Conservation (phyloP, 768 basidiomycete genomes). For the Trametes villosa region DNA sequence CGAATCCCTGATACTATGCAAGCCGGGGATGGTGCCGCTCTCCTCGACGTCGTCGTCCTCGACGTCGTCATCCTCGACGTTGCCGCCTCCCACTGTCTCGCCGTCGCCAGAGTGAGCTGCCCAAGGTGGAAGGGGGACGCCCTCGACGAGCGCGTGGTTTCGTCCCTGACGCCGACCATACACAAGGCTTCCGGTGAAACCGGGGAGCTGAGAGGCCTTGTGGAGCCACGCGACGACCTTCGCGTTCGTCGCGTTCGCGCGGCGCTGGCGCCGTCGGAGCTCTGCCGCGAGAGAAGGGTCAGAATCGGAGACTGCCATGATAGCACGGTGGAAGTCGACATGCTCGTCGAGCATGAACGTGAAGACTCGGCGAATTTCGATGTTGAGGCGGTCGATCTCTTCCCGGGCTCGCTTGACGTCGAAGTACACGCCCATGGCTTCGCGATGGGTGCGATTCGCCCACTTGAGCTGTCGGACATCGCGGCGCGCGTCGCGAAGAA, state of each 20-base stretch:
- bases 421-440: conserved; percentile 35
- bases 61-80: neutral
- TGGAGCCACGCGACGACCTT: neutral
- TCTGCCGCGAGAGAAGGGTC: conserved; percentile 15
- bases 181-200: conserved; percentile 4
- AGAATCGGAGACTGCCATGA: neutral
- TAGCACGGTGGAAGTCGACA: conserved; percentile 8
- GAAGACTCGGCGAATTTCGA: conserved; percentile 37
- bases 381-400: conserved; percentile 37
- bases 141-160: neutral
- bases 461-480: conserved; percentile 36
- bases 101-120: neutral
- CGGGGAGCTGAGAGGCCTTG: neutral
- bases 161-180: conserved; percentile 6
- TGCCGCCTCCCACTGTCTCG: neutral
- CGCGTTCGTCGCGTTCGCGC: conserved; percentile 3
- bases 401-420: conserved; percentile 36
- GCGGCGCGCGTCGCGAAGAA: conserved; percentile 36
- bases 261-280: conserved; percentile 1
- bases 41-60: neutral
- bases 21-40: neutral
- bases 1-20: neutral
- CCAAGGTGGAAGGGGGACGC: neutral
- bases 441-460: conserved; percentile 44
- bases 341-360: conserved; percentile 36